These are phyloP conservation scores for Nitzschia putrida DNA, from an alignment of 108 stramenopile genomes.

Conservation along the genomic window DNA sequence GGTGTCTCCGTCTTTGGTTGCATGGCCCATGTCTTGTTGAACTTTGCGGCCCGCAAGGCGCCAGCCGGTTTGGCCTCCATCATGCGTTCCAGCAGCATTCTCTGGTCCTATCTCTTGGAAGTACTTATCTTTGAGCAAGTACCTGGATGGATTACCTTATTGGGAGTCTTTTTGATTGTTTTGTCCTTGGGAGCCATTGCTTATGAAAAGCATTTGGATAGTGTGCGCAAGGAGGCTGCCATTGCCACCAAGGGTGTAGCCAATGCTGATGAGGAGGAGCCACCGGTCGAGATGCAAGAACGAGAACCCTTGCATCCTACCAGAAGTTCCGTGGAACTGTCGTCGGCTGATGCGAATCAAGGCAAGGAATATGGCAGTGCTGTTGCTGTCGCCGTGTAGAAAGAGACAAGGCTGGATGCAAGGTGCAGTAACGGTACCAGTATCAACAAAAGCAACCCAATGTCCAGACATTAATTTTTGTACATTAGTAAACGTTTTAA, in stretches of 20 bases:
- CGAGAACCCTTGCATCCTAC: no score
- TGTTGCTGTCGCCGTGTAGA: no score
- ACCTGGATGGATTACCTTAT: constrained; percentile 15
- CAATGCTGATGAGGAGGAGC: neutral
- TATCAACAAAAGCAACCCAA: no score
- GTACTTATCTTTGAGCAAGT: constrained; percentile 32
- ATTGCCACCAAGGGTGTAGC: neutral
- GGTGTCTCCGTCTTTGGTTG: constrained; percentile 36
- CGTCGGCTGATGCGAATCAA: no score
- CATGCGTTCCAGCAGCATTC: constrained; percentile 37
- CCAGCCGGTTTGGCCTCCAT: constrained; percentile 44
- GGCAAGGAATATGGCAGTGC: no score
- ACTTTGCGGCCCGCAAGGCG: constrained; percentile 42
- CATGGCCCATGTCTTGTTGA: constrained; percentile 41
- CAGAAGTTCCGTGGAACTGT: no score
- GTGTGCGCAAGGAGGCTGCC: neutral
- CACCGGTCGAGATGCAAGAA: neutral
- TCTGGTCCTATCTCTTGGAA: constrained; percentile 40
- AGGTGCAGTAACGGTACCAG: no score
- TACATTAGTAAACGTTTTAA: no score
- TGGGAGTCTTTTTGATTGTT: constrained; percentile 32
- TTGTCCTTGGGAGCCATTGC: constrained; percentile 33
- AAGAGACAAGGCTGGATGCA: no score
- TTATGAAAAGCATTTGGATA: constrained; percentile 26
- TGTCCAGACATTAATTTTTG: no score